Conservation (phyloP, 2,329 filamentous ascomycete species). For the Myrmaecium sp. region DNA sequence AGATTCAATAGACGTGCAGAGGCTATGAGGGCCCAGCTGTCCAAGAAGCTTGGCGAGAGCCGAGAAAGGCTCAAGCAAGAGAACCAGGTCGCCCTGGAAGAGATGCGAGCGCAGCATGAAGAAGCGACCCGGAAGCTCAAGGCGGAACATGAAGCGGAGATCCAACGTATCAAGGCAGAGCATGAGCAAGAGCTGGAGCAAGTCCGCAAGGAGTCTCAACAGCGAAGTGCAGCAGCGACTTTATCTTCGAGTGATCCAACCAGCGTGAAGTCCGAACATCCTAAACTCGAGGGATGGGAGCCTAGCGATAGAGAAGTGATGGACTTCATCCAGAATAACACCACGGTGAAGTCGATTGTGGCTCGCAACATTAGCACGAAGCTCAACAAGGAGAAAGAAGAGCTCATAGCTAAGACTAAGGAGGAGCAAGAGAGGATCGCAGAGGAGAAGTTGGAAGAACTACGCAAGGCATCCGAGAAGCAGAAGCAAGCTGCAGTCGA, state of each 20-base stretch:
- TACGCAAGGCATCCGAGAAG: conserved; percentile 24
- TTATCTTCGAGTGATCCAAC: too few species aligned
- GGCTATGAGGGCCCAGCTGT: conserved; percentile 50
- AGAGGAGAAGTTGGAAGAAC: conserved; percentile 12
- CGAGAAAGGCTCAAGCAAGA: conserved; percentile 21
- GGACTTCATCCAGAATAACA: conserved; percentile 33
- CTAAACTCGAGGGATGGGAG: conserved; percentile 13
- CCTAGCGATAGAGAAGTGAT: conserved; percentile 33
- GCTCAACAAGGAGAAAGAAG: conserved; percentile 23
- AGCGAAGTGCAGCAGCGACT: conserved; percentile 11
- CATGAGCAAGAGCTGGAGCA: conserved; percentile 21
- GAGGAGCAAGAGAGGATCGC: conserved; percentile 12
- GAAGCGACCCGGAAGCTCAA: conserved; percentile 19
- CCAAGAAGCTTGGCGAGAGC: conserved; percentile 47
- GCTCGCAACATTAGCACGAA: conserved; percentile 39
- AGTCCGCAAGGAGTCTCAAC: conserved; percentile 6
- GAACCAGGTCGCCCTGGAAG: conserved; percentile 33
- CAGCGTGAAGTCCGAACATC: conserved; percentile 11
- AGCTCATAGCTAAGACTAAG: conserved; percentile 18
- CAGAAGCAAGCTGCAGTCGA: conserved; percentile 41
- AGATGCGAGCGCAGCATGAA: conserved; percentile 28
- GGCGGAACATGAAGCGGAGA: conserved; percentile 10
- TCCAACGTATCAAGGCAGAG: conserved; percentile 18
- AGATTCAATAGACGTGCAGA: conserved; percentile 50
- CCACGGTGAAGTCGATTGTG: conserved; percentile 31